Percentiles rank a stretch among this genome's conserved stretches.
These are phyloP conservation scores for Daucus carota DNA, from an alignment of 129 eudicot genomes.

Conservation along the genomic window DH1_v3.0 NC_030384.2:46345001-46345500, in stretches of 20 bases:
- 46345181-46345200: neutral
- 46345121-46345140: neutral
- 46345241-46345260: neutral
- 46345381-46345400: too few relatives aligned
- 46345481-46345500: too few relatives aligned
- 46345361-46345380: conserved; percentile 4
- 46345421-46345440: too few relatives aligned
- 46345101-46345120: neutral
- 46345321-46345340: neutral
- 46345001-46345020: neutral
- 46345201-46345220: neutral
- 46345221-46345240: neutral
- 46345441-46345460: too few relatives aligned
- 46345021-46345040: neutral
- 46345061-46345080: neutral
- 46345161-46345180: neutral
- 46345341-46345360: neutral
- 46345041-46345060: neutral
- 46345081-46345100: neutral
- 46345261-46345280: neutral
- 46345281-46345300: neutral
- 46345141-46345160: neutral
- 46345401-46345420: too few relatives aligned
- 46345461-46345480: too few relatives aligned
- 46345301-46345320: conserved; percentile 2